Evolutionary conservation across 2,329 filamentous ascomycete genomes (phyloP).

Genomic region (Aspergillus sp.): DNA sequence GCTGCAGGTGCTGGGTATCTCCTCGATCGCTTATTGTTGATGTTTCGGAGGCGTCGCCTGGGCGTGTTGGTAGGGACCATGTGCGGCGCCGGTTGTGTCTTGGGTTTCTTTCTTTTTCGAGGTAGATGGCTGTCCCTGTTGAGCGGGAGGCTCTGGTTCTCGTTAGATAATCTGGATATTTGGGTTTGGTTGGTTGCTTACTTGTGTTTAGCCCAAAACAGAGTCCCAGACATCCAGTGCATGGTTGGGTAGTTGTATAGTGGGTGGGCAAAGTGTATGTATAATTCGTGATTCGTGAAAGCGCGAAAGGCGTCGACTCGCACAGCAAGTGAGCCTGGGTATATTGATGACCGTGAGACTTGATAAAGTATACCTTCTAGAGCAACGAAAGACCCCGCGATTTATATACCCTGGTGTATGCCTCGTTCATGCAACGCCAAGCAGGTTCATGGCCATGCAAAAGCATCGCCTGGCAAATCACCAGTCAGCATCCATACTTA

Average conservation of each 20-base stretch:
- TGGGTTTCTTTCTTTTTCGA: background rate
- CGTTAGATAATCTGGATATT: background rate
- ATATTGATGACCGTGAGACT: too few species aligned
- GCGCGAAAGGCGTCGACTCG: too few species aligned
- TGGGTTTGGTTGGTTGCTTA: background rate
- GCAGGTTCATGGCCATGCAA: background rate
- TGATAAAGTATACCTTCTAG: too few species aligned
- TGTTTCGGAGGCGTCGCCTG: background rate
- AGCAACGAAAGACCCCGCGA: background rate
- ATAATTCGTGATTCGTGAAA: background rate
- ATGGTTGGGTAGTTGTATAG: background rate
- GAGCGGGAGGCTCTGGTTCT: background rate
- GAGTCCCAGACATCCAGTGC: constrained; percentile 4
- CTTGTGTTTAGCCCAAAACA: constrained; percentile 4
- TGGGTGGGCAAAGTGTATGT: background rate
- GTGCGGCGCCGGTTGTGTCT: background rate
- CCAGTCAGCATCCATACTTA: background rate
- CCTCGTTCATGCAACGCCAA: background rate
- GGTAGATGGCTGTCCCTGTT: background rate
- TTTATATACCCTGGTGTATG: background rate
- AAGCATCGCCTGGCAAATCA: background rate
- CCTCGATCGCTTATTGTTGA: background rate
- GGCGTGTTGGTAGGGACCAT: background rate
- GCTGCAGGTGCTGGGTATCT: too few species aligned
- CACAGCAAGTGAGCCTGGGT: too few species aligned